These are phyloP conservation scores for Acaromyces ingoldii DNA, from an alignment of 1,284 basidiomycete genomes.

Conservation along the genomic window DNA sequence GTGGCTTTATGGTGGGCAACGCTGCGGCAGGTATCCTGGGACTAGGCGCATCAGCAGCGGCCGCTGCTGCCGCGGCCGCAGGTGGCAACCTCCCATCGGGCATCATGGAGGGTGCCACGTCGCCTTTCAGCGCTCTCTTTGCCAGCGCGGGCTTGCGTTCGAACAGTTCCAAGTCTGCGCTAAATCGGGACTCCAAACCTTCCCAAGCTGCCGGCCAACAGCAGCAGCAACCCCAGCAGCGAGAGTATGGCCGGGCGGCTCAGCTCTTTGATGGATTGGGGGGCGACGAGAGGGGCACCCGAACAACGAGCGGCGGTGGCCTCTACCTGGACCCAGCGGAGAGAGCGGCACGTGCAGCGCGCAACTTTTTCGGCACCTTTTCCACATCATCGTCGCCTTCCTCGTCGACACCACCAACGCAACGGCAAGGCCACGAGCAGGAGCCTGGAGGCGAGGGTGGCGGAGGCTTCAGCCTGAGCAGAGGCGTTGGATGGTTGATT, in stretches of 20 bases:
- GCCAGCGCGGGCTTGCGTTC: slow-evolving; percentile 3
- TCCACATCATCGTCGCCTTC: no score
- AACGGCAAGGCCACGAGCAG: no score
- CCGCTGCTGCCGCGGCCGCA: no score
- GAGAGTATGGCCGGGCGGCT: slow-evolving; percentile 13
- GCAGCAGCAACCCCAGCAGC: no score
- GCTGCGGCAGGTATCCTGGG: no score
- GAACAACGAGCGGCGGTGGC: not conserved
- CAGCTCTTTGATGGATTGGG: slow-evolving; percentile 24
- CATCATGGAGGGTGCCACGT: not conserved
- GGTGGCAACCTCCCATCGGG: not conserved
- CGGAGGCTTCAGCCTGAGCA: no score
- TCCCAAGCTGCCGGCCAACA: not conserved
- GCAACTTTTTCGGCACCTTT: slow-evolving; percentile 28
- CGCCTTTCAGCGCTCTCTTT: slow-evolving; percentile 6
- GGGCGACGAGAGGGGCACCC: not conserved
- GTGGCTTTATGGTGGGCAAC: no score
- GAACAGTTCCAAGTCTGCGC: slow-evolving; percentile 3
- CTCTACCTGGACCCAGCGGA: slow-evolving; percentile 3
- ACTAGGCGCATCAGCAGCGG: no score
- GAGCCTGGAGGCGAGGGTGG: no score
- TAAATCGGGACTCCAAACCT: slow-evolving; percentile 3
- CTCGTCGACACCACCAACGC: no score
- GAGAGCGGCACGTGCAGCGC: slow-evolving; percentile 27
- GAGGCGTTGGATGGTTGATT: no score